phyloP scores from a whole-genome alignment of 805 yeast species.

The Cyberlindnera bimundalis region DNA sequence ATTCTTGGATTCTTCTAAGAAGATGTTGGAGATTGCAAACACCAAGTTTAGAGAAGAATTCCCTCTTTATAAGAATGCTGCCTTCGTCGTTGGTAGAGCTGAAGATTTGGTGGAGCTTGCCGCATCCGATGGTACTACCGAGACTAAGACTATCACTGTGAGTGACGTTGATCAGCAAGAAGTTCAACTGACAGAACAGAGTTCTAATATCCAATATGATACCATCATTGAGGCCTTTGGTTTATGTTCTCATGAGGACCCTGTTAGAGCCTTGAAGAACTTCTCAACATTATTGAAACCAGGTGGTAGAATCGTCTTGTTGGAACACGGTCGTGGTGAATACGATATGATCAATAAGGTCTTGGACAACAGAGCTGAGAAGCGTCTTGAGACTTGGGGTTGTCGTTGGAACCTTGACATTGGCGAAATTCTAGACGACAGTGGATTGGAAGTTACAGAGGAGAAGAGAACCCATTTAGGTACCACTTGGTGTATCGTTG shows the following conservation, averaged over 20 bases:
- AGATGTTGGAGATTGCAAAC: constrained; percentile 81
- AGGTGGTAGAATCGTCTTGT: constrained; percentile 79
- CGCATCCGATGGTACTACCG: constrained; percentile 22
- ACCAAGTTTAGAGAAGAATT: constrained; percentile 65
- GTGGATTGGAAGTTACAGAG: constrained; percentile 79
- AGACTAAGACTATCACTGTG: constrained; percentile 13
- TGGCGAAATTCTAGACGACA: constrained; percentile 77
- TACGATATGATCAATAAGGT: constrained; percentile 75
- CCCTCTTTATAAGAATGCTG: constrained; percentile 69
- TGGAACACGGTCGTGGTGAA: constrained; percentile 91
- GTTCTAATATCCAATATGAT: constrained; percentile 62
- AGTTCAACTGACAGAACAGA: constrained; percentile 25
- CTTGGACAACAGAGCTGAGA: constrained; percentile 78
- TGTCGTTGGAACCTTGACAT: constrained; percentile 97
- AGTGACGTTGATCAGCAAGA: constrained; percentile 26
- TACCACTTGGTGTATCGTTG: constrained; percentile 83
- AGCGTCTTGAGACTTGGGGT: constrained; percentile 89
- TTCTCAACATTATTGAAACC: constrained; percentile 75
- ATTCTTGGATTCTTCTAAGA: constrained; percentile 76
- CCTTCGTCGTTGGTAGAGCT: constrained; percentile 87
- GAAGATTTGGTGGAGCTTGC: constrained; percentile 71
- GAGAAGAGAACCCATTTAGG: constrained; percentile 86
- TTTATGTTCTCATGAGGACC: constrained; percentile 92
- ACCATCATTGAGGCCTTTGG: constrained; percentile 95
- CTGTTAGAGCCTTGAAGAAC: constrained; percentile 73